phyloP scores from a whole-genome alignment of 2,329 filamentous ascomycete species.

The Dactylonectria estremocensis region DNA sequence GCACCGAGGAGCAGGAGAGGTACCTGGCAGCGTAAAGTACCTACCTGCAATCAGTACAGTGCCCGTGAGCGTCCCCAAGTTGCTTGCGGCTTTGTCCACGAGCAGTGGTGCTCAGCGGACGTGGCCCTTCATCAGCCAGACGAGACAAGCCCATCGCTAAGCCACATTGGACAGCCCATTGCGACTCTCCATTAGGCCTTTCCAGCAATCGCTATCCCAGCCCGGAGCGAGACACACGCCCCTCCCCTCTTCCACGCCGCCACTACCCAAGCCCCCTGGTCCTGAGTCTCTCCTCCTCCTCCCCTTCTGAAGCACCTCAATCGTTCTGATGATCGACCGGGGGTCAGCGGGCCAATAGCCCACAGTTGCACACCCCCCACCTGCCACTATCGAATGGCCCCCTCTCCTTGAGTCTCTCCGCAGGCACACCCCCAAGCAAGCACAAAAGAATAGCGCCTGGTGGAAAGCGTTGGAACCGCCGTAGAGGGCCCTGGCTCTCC shows the following conservation, averaged over 20 bases:
- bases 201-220: conserved; percentile 34
- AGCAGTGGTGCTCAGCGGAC: conserved; percentile 11
- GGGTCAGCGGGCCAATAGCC: conserved; percentile 40
- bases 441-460: conserved; percentile 38
- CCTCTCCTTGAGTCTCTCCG: conserved; percentile 2
- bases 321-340: conserved; percentile 44
- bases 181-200: conserved; percentile 43
- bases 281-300: conserved; percentile 30
- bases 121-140: conserved; percentile 31
- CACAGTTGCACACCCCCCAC: conserved; percentile 38
- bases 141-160: conserved; percentile 34
- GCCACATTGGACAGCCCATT: conserved; percentile 45
- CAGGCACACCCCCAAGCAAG: conserved; percentile 31
- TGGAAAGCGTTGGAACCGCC: conserved; percentile 49
- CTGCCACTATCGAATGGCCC: conserved; percentile 41
- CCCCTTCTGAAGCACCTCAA: conserved; percentile 43
- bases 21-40: conserved; percentile 14
- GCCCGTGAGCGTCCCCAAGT: conserved; percentile 4
- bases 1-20: too few species aligned
- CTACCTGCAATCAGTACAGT: conserved; percentile 10
- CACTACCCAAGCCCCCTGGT: conserved; percentile 8
- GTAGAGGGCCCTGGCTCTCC: conserved; percentile 43
- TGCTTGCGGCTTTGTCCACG: conserved; percentile 18
- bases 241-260: conserved; percentile 23
- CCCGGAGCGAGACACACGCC: conserved; percentile 28